Evolutionary conservation across 2,329 filamentous ascomycete genomes (phyloP).

Genomic region (Neonectria punicea): DNA sequence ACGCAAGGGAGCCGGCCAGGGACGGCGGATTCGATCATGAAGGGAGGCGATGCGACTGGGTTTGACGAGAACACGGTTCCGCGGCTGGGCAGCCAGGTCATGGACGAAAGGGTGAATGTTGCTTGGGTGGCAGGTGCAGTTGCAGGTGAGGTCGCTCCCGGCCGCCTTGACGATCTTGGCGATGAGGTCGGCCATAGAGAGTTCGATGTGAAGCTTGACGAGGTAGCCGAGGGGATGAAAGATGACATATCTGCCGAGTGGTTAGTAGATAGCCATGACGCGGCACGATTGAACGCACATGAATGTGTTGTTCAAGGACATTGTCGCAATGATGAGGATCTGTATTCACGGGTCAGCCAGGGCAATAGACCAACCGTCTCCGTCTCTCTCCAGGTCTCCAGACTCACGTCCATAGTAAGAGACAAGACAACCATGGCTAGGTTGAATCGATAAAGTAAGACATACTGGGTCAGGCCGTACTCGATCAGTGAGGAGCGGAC

Average conservation of each 20-base stretch:
- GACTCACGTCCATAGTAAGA: conserved; percentile 44
- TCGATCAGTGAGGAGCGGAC: conserved; percentile 58
- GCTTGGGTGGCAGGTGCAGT: conserved; percentile 36
- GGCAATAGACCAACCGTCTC: background rate
- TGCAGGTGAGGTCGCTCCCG: conserved; percentile 30
- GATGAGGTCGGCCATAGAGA: conserved; percentile 42
- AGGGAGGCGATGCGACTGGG: background rate
- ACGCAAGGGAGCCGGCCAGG: background rate
- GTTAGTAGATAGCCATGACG: background rate
- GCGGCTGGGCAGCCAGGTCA: background rate
- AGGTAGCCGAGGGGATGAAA: conserved; percentile 43
- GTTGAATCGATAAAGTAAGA: conserved; percentile 53
- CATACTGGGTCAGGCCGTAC: conserved; percentile 61
- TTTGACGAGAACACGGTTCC: conserved; percentile 4
- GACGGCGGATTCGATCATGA: background rate
- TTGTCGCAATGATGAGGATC: conserved; percentile 39
- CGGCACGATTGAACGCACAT: conserved; percentile 25
- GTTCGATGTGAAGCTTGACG: conserved; percentile 42
- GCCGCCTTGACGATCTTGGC: conserved; percentile 42
- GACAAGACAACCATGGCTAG: conserved; percentile 45
- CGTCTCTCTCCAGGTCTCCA: background rate
- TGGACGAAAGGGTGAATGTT: background rate
- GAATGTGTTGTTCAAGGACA: conserved; percentile 39
- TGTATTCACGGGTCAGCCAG: conserved; percentile 17
- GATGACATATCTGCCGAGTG: conserved; percentile 32